Evolutionary conservation across 208 protist species (phyloP).

Genomic region (Crithidia expoeki): DNA sequence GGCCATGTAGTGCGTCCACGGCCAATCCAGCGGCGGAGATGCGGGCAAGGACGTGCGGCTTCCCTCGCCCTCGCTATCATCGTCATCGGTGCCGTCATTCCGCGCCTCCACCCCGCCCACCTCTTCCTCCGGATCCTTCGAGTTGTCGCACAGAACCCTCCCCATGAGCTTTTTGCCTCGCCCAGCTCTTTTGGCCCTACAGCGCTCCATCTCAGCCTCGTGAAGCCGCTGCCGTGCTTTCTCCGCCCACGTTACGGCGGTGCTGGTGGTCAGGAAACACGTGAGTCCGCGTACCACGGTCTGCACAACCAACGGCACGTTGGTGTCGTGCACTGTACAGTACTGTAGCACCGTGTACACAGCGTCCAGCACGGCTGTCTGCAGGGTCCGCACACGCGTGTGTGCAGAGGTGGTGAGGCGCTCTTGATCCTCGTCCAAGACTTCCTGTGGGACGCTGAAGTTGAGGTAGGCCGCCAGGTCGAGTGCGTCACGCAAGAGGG

Average conservation of each 20-base stretch:
- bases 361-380: constrained; percentile 54
- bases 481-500: constrained; percentile 63
- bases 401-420: constrained; percentile 70
- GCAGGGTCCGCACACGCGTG: constrained; percentile 67
- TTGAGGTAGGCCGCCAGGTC: constrained; percentile 65
- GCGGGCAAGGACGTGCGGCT: constrained; percentile 13
- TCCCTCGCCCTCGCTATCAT: constrained; percentile 4
- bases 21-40: constrained; percentile 35
- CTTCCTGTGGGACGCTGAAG: constrained; percentile 58
- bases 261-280: constrained; percentile 67
- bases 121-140: constrained; percentile 2
- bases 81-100: constrained; percentile 14
- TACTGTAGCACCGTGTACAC: constrained; percentile 61
- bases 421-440: constrained; percentile 67
- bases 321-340: constrained; percentile 47
- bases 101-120: constrained; percentile 25
- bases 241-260: constrained; percentile 52
- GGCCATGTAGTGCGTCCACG: constrained; percentile 33
- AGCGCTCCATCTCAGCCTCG: constrained; percentile 29
- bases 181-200: neutral
- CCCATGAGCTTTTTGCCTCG: constrained; percentile 7
- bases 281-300: constrained; percentile 64
- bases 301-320: constrained; percentile 50
- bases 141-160: neutral
- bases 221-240: constrained; percentile 24